phyloP scores from a whole-genome alignment of 2,329 filamentous ascomycete genomes.

The Pleochaeta shiraiana region DNA sequence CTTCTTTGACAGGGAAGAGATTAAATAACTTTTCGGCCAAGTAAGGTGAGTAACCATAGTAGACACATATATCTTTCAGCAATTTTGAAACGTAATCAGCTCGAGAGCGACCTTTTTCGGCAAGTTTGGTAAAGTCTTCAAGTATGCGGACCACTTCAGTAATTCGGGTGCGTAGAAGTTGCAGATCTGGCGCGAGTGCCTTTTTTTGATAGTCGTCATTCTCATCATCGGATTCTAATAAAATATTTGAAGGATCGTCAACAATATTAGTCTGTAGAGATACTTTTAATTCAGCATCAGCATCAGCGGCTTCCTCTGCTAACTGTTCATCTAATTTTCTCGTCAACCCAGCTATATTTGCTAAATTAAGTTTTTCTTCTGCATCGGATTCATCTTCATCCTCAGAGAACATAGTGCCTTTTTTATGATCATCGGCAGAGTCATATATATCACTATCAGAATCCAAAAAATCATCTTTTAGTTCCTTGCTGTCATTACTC shows the following conservation, averaged over 20 bases:
- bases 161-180: conserved; percentile 70
- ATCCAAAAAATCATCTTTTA: conserved; percentile 37
- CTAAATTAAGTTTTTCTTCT: conserved; percentile 79
- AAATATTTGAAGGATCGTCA: conserved; percentile 45
- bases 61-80: conserved; percentile 78
- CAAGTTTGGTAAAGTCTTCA: conserved; percentile 66
- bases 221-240: conserved; percentile 40
- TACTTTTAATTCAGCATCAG: conserved; percentile 62
- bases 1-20: conserved; percentile 80
- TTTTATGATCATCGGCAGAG: conserved; percentile 31
- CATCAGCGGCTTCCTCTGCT: conserved; percentile 60
- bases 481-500: conserved; percentile 18
- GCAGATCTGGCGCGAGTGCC: conserved; percentile 67
- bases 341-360: conserved; percentile 87
- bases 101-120: conserved; percentile 59
- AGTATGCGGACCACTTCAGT: conserved; percentile 85
- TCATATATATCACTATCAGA: conserved; percentile 21
- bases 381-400: conserved; percentile 77
- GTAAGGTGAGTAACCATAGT: conserved; percentile 90
- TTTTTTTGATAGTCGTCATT: conserved; percentile 31
- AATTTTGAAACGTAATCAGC: conserved; percentile 76
- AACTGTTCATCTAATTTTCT: conserved; percentile 59
- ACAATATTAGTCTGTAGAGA: conserved; percentile 88
- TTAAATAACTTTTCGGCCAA: conserved; percentile 92
- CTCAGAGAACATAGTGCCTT: conserved; percentile 69